Percentiles rank a stretch among this genome's conserved stretches.
phyloP scores from a whole-genome alignment of 495 filamentous ascomycete species.

The Penicillium maclennaniae region DNA sequence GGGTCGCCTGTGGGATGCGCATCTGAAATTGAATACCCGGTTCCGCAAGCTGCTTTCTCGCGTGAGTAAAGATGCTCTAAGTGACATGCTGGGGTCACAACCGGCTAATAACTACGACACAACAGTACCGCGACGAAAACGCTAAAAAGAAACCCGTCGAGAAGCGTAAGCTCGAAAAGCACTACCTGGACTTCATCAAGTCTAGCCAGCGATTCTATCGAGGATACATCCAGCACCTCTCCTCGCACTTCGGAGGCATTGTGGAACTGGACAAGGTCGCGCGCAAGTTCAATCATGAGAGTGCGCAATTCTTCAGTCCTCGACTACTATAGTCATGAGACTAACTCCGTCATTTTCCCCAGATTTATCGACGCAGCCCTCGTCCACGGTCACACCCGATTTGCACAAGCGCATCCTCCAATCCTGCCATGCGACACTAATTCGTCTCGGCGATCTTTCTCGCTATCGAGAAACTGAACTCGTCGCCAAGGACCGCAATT shows the following conservation, averaged over 20 bases:
- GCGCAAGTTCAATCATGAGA: conserved; percentile 59
- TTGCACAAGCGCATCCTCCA: conserved; percentile 55
- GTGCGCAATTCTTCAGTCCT: conserved; percentile 30
- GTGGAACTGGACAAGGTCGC: conserved; percentile 69
- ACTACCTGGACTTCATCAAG: conserved; percentile 80
- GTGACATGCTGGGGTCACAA: not conserved
- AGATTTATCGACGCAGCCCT: conserved; percentile 37
- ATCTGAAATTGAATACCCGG: conserved; percentile 68
- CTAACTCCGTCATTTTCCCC: conserved; percentile 30
- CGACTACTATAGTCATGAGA: conserved; percentile 15
- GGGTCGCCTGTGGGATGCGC: conserved; percentile 70
- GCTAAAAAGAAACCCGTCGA: conserved; percentile 68
- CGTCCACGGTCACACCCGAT: conserved; percentile 39
- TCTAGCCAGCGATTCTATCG: conserved; percentile 82
- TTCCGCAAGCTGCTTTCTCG: conserved; percentile 62
- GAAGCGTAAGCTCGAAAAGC: conserved; percentile 71
- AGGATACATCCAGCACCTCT: conserved; percentile 74
- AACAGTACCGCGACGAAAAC: conserved; percentile 50
- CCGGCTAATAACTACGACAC: conserved; percentile 15
- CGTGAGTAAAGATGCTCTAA: conserved; percentile 34
- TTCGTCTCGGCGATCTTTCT: conserved; percentile 85
- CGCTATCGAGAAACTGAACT: conserved; percentile 79
- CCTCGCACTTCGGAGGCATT: conserved; percentile 66
- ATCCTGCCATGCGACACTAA: conserved; percentile 79
- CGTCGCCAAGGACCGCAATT: conserved; percentile 63